Evolutionary conservation across 768 basidiomycete species (phyloP), one percentile per base, ranked within the genome.

Genomic region (Auriscalpium microsporum): DNA sequence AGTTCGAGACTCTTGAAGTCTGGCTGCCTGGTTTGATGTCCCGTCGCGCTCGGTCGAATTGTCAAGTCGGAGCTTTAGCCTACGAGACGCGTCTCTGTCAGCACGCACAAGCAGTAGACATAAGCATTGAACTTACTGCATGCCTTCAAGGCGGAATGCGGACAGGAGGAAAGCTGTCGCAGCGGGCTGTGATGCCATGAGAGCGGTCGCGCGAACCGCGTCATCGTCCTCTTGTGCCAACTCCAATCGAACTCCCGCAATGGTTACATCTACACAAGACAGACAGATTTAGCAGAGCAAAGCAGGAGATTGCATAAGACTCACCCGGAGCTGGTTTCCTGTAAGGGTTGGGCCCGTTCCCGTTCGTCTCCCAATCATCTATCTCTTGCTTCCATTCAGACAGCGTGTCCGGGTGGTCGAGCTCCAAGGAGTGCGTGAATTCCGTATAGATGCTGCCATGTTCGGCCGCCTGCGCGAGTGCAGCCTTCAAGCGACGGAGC

Each of bases 301-400:
- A 28, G 23, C 23, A 28, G 23, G 23, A 28, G 23, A 28, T 28
- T 2, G 23, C 23, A 28, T 28, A 28, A 28, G 23, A 28, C 23
- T 28, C 23, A 28, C 23, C 23, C 23, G 23, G 23, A 28, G 23
- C 23, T 5, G 23, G 23, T 28, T 28, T 28, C 23, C 23, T 28
- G 23, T 28, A 28, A 28, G 23, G 23, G 23, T 28, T 28, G 23
- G 23, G 23, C 23, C 23, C 23, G 23, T 28, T 28, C 23, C 23
- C 23, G 23, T 28, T 28, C 23, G 23, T 28, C 19, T 56, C 56
- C 56, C 56, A 56, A 11, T 35, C 56, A 17, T 19, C 23, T 11
- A 56, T 28, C 56, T 42, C 34, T 28, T 17, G 16, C 45, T 56
- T 52, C 56, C 56, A 56, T 21, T 36, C 38, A 17, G 9, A 10